A percentile compares a stretch with the other conserved stretches of the same genome.
Evolutionary conservation across 75 land plant genomes (phyloP).

Genomic region (Selaginella moellendorffii): DNA sequence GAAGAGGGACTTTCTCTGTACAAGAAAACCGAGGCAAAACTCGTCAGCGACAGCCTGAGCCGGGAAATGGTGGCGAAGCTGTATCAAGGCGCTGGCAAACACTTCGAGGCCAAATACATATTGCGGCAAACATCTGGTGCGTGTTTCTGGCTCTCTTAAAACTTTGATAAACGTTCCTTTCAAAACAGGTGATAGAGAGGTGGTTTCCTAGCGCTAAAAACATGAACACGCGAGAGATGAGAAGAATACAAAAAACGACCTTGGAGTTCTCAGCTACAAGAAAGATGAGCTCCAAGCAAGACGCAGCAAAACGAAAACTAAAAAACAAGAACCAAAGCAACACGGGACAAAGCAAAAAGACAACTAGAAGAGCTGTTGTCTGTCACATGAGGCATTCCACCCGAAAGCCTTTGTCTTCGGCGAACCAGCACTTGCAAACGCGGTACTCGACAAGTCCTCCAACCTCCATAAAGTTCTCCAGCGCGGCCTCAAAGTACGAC

Average conservation of each 20-base stretch:
- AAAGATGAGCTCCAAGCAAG: neutral
- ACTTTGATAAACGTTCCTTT: no score
- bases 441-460: neutral
- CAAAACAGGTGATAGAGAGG: no score
- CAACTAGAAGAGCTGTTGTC: neutral
- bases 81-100: conserved; percentile 35
- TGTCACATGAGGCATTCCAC: neutral
- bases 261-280: no score
- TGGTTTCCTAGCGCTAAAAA: no score
- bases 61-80: conserved; percentile 42
- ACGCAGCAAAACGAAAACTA: neutral
- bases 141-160: no score
- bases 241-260: no score
- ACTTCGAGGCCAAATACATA: conserved; percentile 27
- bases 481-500: neutral
- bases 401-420: neutral
- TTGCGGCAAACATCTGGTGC: no score
- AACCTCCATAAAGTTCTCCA: neutral
- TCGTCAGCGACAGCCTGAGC: conserved; percentile 33
- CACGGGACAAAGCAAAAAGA: neutral
- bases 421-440: neutral
- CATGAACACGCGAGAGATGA: no score
- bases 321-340: neutral
- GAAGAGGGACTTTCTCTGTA: conserved; percentile 37
- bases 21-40: conserved; percentile 14